Evolutionary conservation across 2,329 filamentous ascomycete genomes (phyloP), one percentile per base, ranked within the genome.

Genomic region (Rhytidhysteron rufulum): DNA sequence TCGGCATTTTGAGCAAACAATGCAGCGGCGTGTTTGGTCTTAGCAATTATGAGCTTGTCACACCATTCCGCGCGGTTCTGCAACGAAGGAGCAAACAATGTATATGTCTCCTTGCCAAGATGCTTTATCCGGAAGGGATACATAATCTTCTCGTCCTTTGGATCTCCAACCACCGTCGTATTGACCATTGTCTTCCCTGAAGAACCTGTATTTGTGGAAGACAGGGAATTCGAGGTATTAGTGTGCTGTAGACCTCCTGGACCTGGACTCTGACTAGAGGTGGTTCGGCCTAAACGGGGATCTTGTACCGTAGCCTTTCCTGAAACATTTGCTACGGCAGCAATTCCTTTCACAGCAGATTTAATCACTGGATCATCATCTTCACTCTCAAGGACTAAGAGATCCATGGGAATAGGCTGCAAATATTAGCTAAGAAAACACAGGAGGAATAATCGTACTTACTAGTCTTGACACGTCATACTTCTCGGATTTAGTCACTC

Each of bases 121-220:
- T 98, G 93, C 69, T 96, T 96, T 61, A 98, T 81, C 50, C 83
- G 83, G 79, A 98, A 98, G 0, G 94, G 93, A 61, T 90, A 98
- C 53, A 98, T 69, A 33, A 93, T 86, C 58, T 74, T 73, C 20
- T 88, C 83, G 49, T 95, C 87, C 47, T 80, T 85, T 20, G 75
- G 68, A 24, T 57, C 57, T 4, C 82, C 80, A 15, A 78, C 59
- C 3, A 69, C 66, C 1, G 70, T 73, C 9, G 61, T 64, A 5
- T 71, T 65, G 10, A 72, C 69, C 34, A 77, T 60, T 2, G 69
- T 71, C 38, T 71, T 73, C 13, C 65, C 65, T 2, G 82, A 82
- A 21, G 69, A 71, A 6, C 80, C 70, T 3, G 70, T 68, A 25
- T 67, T 66, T 15, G 66, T 54, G 4, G 67, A 68, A 16, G 57